phyloP scores from a whole-genome alignment of 2,329 filamentous ascomycete genomes.

The Cladorrhinum sp. region DNA sequence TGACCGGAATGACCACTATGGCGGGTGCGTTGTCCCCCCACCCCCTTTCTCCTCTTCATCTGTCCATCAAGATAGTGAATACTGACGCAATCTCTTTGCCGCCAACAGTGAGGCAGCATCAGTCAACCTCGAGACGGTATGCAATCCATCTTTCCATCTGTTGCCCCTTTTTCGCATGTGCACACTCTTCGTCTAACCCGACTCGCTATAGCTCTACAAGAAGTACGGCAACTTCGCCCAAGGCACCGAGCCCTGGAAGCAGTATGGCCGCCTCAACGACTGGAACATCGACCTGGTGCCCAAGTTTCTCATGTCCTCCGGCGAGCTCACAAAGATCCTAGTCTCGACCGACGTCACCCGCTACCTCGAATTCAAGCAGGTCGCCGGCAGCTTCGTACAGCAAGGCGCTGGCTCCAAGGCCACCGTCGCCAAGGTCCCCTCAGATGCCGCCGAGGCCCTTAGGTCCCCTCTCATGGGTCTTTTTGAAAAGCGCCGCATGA shows the following conservation, averaged over 20 bases:
- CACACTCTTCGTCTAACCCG: slow-evolving; percentile 13
- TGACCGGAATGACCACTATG: slow-evolving; percentile 97
- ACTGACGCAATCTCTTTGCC: slow-evolving; percentile 20
- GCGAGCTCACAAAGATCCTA: slow-evolving; percentile 97
- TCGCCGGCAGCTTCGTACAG: slow-evolving; percentile 94
- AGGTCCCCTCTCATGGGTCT: slow-evolving; percentile 93
- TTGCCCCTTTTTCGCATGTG: slow-evolving; percentile 12
- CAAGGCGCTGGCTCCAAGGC: slow-evolving; percentile 78
- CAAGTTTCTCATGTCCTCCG: slow-evolving; percentile 97
- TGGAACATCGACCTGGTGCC: slow-evolving; percentile 99
- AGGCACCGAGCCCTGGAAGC: slow-evolving; percentile 93
- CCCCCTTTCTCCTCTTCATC: slow-evolving; percentile 14
- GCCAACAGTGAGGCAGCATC: slow-evolving; percentile 79
- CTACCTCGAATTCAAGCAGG: slow-evolving; percentile 90
- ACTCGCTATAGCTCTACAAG: slow-evolving; percentile 74
- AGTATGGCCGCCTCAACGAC: slow-evolving; percentile 93
- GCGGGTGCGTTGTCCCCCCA: slow-evolving; percentile 65
- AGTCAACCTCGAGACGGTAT: slow-evolving; percentile 90
- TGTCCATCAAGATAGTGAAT: not conserved
- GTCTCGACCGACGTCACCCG: slow-evolving; percentile 90
- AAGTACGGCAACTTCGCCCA: slow-evolving; percentile 81
- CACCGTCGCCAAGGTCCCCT: slow-evolving; percentile 94
- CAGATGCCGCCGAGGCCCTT: slow-evolving; percentile 85
- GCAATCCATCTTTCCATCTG: slow-evolving; percentile 28
- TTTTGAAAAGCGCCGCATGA: slow-evolving; percentile 96